Evolutionary conservation across 1,139 yeast genomes (phyloP), one percentile per base, ranked within the genome.

Genomic region (Pichia sp.): DNA sequence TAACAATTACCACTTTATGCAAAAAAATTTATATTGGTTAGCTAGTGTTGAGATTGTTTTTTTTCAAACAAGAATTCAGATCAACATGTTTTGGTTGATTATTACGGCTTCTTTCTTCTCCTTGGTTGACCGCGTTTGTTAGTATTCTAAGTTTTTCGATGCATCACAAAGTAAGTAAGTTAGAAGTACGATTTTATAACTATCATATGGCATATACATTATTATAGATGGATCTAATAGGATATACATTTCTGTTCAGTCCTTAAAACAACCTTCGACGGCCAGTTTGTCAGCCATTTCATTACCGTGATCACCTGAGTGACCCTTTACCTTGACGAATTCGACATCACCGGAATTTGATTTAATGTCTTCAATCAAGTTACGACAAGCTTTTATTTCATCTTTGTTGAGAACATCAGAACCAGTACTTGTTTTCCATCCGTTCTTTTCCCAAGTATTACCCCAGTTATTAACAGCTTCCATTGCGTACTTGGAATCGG

Each of bases 281-380:
- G 96, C 96, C 40, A 88, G 64, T 33, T 57, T 52, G 57, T 89
- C 96, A 0, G 96, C 96, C 55, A 59, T 66, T 49, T 80, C 88
- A 56, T 88, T 88, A 1, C 96, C 96, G 15, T 54, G 58, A 34
- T 65, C 59, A 1, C 88, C 91, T 15, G 66, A 60, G 59, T 89
- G 96, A 1, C 93, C 96, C 40, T 65, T 66, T 5, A 86, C 93
- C 66, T 91, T 78, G 3, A 58, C 53, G 22, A 65, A 47, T 14
- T 64, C 59, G 1, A 58, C 41, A 9, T 36, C 18, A 3, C 38
- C 40, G 6, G 27, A 20, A 6, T 37, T 29, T 3, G 20, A 11
- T 20, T 45, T 31, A 3, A 46, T 38, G 6, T 25, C 30, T 2
- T 25, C 25, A 7, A 63, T 43, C 14, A 62, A 50, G 0, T 50